Percentiles rank a stretch among this genome's conserved stretches.
These are phyloP conservation scores for Achaetomium macrosporum DNA, from an alignment of 2,329 filamentous ascomycete genomes.

Conservation along the genomic window DNA sequence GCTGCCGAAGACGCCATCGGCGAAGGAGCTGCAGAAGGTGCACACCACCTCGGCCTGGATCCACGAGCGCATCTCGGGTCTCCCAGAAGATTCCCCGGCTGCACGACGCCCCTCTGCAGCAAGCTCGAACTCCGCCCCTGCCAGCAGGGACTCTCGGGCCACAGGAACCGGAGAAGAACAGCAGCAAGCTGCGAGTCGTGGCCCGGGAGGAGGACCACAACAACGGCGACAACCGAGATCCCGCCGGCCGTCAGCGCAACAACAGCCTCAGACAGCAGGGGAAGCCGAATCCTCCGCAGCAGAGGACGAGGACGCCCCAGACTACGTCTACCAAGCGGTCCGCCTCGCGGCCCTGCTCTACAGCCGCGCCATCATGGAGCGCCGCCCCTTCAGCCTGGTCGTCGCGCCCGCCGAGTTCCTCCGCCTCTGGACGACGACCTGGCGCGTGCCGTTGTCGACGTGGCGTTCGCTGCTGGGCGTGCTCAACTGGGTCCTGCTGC, in stretches of 20 bases:
- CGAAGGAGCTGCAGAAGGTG: slow-evolving; percentile 36
- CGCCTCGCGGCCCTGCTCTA: slow-evolving; percentile 44
- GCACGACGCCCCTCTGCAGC: neutral
- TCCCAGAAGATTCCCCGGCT: slow-evolving; percentile 5
- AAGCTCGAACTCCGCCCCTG: neutral
- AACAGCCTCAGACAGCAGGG: neutral
- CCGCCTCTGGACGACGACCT: slow-evolving; percentile 42
- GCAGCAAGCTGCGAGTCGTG: too few species aligned
- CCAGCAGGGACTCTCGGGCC: neutral
- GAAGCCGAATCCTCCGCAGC: slow-evolving; percentile 11
- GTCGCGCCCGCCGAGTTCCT: slow-evolving; percentile 37
- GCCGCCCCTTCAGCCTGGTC: slow-evolving; percentile 37
- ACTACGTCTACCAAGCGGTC: slow-evolving; percentile 43
- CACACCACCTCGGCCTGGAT: slow-evolving; percentile 36
- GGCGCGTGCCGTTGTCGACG: slow-evolving; percentile 40
- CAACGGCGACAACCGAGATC: neutral
- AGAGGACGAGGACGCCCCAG: slow-evolving; percentile 21
- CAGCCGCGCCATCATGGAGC: slow-evolving; percentile 39
- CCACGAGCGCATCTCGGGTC: slow-evolving; percentile 32
- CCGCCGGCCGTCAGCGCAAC: neutral
- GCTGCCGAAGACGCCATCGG: slow-evolving; percentile 32
- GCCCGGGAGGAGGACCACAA: neutral
- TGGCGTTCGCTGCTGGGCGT: slow-evolving; percentile 45
- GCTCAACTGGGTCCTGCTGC: slow-evolving; percentile 43
- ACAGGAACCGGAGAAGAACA: neutral